Evolutionary conservation across 352 stramenopile species (phyloP).

Genomic region (Globisporangium acanthophoron): DNA sequence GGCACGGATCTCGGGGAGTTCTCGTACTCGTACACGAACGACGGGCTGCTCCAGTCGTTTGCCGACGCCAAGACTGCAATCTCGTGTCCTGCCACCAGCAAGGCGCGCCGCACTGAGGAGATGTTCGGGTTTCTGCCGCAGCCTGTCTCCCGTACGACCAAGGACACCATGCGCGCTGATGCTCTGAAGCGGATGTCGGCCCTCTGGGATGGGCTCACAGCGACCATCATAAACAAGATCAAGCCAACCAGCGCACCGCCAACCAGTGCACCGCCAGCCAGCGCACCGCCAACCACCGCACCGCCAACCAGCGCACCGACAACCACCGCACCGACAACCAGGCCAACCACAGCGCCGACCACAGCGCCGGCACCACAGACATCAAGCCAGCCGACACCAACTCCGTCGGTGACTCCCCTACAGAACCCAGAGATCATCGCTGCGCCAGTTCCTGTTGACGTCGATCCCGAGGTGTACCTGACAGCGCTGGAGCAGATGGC

Average conservation of each 20-base stretch:
- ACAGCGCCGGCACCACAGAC: not conserved
- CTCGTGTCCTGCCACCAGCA: conserved; percentile 4
- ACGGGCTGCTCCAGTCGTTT: conserved; percentile 30
- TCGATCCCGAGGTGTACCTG: not conserved
- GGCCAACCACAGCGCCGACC: too few species aligned
- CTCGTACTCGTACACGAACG: conserved; percentile 62
- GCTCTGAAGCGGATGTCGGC: not conserved
- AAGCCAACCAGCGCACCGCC: not conserved
- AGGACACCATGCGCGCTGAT: not conserved
- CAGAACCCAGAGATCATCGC: not conserved
- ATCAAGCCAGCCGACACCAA: not conserved
- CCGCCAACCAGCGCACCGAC: too few species aligned
- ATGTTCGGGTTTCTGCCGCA: not conserved
- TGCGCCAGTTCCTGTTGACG: too few species aligned
- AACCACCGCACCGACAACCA: too few species aligned
- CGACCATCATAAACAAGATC: not conserved
- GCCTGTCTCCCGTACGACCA: not conserved
- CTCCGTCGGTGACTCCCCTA: not conserved
- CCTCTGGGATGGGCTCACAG: not conserved
- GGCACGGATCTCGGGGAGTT: conserved; percentile 37
- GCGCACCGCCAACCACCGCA: too few species aligned
- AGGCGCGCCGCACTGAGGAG: conserved; percentile 5
- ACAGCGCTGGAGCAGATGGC: conserved; percentile 20
- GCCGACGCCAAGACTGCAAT: conserved; percentile 4
- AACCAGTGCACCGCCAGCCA: not conserved